phyloP scores from a whole-genome alignment of 805 yeast genomes.

The Isabelozyma pseudorhagii region DNA sequence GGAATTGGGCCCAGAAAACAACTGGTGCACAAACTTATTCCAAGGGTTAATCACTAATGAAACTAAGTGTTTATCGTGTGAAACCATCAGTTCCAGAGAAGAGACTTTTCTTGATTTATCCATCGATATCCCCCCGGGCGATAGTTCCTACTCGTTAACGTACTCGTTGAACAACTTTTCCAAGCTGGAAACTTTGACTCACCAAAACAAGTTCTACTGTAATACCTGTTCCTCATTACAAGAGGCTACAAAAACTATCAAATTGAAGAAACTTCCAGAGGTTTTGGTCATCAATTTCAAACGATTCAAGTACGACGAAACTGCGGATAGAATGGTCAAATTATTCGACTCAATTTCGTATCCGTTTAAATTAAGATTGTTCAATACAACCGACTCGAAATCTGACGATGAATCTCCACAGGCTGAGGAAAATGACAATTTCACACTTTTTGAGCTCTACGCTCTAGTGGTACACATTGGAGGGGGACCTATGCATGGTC shows the following conservation, averaged over 20 bases:
- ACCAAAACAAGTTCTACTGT: slow-evolving; percentile 89
- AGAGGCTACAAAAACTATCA: slow-evolving; percentile 90
- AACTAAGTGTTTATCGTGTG: slow-evolving; percentile 88
- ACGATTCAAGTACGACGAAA: slow-evolving; percentile 88
- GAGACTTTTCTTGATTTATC: slow-evolving; percentile 87
- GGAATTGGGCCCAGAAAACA: slow-evolving; percentile 26
- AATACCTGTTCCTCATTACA: slow-evolving; percentile 86
- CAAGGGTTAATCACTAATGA: slow-evolving; percentile 85
- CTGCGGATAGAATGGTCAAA: slow-evolving; percentile 75
- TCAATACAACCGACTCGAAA: slow-evolving; percentile 52
- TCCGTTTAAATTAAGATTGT: slow-evolving; percentile 67
- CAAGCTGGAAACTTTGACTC: slow-evolving; percentile 79
- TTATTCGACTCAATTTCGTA: slow-evolving; percentile 82
- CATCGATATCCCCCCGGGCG: slow-evolving; percentile 72
- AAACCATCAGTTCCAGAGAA: slow-evolving; percentile 72
- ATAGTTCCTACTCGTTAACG: slow-evolving; percentile 57
- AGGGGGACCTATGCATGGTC: slow-evolving; percentile 98
- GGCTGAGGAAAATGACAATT: slow-evolving; percentile 14
- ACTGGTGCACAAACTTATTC: slow-evolving; percentile 67
- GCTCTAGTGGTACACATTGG: slow-evolving; percentile 94
- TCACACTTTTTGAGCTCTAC: slow-evolving; percentile 66
- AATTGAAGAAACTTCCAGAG: slow-evolving; percentile 72
- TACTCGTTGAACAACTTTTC: slow-evolving; percentile 79
- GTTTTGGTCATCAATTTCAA: slow-evolving; percentile 82
- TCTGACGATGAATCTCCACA: slow-evolving; percentile 31